Conservation (phyloP, 1,139 yeast species). For the Saccharomyces hybrid region DNA sequence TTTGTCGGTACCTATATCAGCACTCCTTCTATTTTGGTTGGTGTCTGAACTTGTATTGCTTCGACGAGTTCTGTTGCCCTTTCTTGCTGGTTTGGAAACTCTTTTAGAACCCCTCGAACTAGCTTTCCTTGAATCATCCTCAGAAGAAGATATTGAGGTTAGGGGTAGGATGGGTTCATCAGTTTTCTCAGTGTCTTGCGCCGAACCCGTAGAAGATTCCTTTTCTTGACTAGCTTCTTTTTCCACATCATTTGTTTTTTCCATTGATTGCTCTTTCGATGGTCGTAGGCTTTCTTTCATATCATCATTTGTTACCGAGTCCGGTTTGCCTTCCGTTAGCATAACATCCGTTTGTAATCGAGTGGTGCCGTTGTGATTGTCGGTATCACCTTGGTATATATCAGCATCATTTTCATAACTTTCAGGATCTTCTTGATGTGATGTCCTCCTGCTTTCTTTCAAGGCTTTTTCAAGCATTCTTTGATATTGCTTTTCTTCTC, state of each 20-base stretch:
- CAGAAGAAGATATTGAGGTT: slow-evolving; percentile 10
- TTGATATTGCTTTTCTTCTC: slow-evolving; percentile 36
- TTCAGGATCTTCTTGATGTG: slow-evolving; percentile 19
- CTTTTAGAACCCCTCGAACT: slow-evolving; percentile 10
- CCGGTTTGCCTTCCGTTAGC: background rate
- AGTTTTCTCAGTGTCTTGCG: slow-evolving; percentile 1
- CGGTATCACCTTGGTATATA: background rate
- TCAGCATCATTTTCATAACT: slow-evolving; percentile 9
- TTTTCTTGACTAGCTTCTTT: background rate
- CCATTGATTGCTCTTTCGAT: background rate
- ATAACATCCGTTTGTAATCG: background rate
- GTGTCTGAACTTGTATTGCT: slow-evolving; percentile 17
- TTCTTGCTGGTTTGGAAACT: slow-evolving; percentile 9
- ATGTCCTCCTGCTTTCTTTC: slow-evolving; percentile 33
- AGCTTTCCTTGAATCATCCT: slow-evolving; percentile 10
- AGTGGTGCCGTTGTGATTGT: background rate
- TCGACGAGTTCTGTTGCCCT: slow-evolving; percentile 11
- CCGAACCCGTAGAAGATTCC: background rate
- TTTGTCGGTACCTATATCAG: slow-evolving; percentile 41
- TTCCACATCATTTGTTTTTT: background rate
- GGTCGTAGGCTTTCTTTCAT: background rate
- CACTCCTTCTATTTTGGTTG: slow-evolving; percentile 12
- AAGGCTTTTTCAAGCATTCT: slow-evolving; percentile 34
- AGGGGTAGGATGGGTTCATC: background rate
- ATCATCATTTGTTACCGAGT: background rate